Conservation (phyloP, 345 rosid species). For the Hypericum androsaemum region DNA sequence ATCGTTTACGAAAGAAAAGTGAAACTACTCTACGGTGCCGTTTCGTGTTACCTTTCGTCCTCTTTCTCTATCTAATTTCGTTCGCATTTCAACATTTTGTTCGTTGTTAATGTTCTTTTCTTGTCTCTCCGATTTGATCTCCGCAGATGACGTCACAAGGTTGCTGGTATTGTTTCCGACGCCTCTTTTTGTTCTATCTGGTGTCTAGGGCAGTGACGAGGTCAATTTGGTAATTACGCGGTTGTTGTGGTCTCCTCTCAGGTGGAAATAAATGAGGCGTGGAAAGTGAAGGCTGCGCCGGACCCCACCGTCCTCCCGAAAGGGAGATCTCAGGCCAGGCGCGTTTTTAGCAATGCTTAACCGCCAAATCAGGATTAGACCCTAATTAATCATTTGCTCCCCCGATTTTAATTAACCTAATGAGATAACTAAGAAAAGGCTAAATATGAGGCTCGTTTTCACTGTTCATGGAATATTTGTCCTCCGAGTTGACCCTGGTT, state of each 20-base stretch:
- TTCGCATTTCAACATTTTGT: neutral
- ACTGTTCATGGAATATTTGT: too few species aligned
- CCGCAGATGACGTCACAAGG: slow-evolving; percentile 72
- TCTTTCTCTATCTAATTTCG: neutral
- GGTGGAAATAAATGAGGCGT: slow-evolving; percentile 79
- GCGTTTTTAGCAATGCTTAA: slow-evolving; percentile 3
- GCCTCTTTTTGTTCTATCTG: neutral
- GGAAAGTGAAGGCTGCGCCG: slow-evolving; percentile 47
- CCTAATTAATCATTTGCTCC: neutral
- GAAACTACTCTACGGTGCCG: slow-evolving; percentile 65
- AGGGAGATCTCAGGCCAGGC: slow-evolving; percentile 67
- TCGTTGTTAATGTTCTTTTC: neutral
- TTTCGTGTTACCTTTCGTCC: neutral
- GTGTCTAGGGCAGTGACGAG: neutral
- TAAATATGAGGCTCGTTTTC: too few species aligned
- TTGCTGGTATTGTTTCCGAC: slow-evolving; percentile 45
- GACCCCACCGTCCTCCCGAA: slow-evolving; percentile 67
- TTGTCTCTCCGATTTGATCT: neutral
- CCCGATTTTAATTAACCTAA: too few species aligned
- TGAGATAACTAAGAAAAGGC: too few species aligned
- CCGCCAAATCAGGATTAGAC: neutral
- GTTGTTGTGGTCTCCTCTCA: slow-evolving; percentile 12
- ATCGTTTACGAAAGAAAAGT: slow-evolving; percentile 91
- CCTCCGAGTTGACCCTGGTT: too few species aligned
- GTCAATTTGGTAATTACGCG: neutral